phyloP scores from a whole-genome alignment of 495 filamentous ascomycete genomes.

The Articulospora tetracladia region DNA sequence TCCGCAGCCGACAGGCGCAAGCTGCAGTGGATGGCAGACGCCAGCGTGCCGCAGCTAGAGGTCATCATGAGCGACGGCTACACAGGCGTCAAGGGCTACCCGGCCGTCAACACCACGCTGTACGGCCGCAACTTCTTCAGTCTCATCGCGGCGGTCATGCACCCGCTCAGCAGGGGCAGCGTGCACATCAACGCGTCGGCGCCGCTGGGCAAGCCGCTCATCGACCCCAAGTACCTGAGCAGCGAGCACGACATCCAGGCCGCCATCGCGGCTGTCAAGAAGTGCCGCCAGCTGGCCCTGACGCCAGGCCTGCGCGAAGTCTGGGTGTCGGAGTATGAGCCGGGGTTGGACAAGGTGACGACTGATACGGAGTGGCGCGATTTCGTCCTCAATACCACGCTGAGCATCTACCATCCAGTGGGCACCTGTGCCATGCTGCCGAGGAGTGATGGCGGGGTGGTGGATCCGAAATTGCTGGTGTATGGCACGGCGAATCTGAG shows the following conservation, averaged over 20 bases:
- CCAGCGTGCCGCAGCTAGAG: constrained; percentile 24
- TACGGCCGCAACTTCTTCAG: constrained; percentile 36
- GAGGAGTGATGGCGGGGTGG: constrained; percentile 35
- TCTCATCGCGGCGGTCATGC: constrained; percentile 34
- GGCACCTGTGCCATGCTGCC: constrained; percentile 35
- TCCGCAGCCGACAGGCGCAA: constrained; percentile 17
- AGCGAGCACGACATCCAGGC: constrained; percentile 49
- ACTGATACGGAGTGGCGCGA: constrained; percentile 30
- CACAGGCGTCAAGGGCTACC: constrained; percentile 31
- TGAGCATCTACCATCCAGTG: constrained; percentile 34
- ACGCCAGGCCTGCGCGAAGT: constrained; percentile 33
- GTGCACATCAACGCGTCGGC: constrained; percentile 40
- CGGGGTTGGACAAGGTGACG: constrained; percentile 13
- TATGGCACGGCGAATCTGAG: constrained; percentile 44
- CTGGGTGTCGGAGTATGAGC: constrained; percentile 32
- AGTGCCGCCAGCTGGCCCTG: constrained; percentile 36
- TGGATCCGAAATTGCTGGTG: constrained; percentile 48
- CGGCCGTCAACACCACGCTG: constrained; percentile 20
- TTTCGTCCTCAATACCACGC: constrained; percentile 26
- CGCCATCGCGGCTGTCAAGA: constrained; percentile 36
- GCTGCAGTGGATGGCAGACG: constrained; percentile 20
- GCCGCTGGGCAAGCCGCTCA: constrained; percentile 23
- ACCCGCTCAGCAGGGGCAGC: constrained; percentile 48
- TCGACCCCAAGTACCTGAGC: constrained; percentile 54
- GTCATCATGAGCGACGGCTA: constrained; percentile 31